Base-by-base conservation (phyloP, 371 early-diverging fungal species). In the Mucor racemosus region DNA sequence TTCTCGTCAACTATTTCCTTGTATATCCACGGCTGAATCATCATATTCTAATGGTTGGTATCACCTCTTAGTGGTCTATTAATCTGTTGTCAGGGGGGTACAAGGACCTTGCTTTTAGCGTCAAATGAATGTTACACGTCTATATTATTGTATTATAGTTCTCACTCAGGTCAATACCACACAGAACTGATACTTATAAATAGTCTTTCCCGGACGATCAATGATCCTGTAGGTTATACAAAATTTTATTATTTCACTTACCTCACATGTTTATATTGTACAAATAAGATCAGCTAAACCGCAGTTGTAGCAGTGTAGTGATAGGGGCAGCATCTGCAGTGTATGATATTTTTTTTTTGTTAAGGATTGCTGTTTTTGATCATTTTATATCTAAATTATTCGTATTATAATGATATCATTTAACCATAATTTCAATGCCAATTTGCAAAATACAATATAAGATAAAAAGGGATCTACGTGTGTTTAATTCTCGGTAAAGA, bases 141-240 rank as follows among this genome's bases (percentile, higher is more conserved):
- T 21, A 50, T 21, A 50, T 44, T 44, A 17, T 44, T 44, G 44
- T 44, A 44, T n/a, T 44, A 26, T 26, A 19, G 8, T 50, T 50
- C 50, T 50, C 26, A 11, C 50, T 50, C 50, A 50, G 26, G 7
- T 44, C 44, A 50, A 50, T 50, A 50, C 26, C 50, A 50, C 19
- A 21, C 26, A 26, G 26, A 21, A 21, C 50, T 2, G 26, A 50
- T 9, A 50, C 26, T 50, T 21, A 26, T 50, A 50, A 50, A 50
- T 50, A 50, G 19, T 50, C 13, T 50, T 50, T 26, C 38, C 35
- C 26, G 58, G 58, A 58, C 58, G 58, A 58, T 58, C 58, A 50
- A 11, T 11, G 0, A 44, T 44, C 44, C n/a, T n/a, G 8, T 11
- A 55, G 3, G 33, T 55, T 15, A 33, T 31, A 33, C 31, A 55